phyloP scores from a whole-genome alignment of 306 rosid species.

The Corylus americana region DNA sequence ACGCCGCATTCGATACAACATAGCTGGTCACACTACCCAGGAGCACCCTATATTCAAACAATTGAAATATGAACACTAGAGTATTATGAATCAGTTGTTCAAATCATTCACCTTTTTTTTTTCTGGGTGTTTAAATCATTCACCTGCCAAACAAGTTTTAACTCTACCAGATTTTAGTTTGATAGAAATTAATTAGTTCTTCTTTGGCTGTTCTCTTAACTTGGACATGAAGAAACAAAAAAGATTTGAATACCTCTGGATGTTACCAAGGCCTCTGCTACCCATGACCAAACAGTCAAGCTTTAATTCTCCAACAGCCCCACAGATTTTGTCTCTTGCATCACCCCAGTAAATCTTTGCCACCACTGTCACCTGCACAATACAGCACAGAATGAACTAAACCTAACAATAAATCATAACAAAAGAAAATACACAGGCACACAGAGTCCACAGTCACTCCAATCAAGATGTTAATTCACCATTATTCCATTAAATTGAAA shows the following conservation, averaged over 20 bases:
- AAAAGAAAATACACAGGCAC: not conserved
- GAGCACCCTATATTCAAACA: constrained; percentile 42
- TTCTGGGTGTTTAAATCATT: no score
- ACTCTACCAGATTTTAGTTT: not conserved
- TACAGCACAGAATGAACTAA: not conserved
- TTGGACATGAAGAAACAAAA: not conserved
- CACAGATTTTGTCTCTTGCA: constrained; percentile 51
- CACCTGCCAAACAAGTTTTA: not conserved
- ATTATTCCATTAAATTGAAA: no score
- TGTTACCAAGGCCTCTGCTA: constrained; percentile 56
- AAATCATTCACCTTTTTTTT: not conserved
- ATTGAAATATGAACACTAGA: not conserved
- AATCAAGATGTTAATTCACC: not conserved
- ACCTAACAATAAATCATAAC: not conserved
- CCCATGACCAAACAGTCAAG: constrained; percentile 55
- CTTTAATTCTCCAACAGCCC: constrained; percentile 42
- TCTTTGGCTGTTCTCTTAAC: no score
- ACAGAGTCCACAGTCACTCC: not conserved
- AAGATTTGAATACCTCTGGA: constrained; percentile 38
- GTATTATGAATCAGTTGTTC: not conserved
- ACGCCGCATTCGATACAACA: constrained; percentile 45
- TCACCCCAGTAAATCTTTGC: constrained; percentile 57
- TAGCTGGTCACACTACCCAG: constrained; percentile 57
- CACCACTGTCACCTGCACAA: constrained; percentile 41
- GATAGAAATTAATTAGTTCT: not conserved